phyloP scores from a whole-genome alignment of 768 basidiomycete species.

The Agaricus subrufescens region DNA sequence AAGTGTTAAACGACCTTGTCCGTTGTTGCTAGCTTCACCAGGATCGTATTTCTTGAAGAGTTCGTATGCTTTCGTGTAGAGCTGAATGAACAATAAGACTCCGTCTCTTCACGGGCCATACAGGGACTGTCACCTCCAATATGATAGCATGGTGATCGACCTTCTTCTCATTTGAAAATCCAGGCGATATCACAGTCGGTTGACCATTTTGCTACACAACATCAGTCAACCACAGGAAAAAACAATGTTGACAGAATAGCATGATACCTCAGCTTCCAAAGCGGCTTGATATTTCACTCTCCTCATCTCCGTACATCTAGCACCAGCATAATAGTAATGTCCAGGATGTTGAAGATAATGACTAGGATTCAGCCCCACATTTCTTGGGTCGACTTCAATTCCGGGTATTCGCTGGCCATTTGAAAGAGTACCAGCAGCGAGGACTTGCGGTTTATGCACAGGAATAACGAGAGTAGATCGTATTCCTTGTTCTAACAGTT shows the following conservation, averaged over 20 bases:
- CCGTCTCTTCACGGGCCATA: neutral
- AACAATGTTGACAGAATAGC: neutral
- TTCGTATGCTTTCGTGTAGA: conserved; percentile 94
- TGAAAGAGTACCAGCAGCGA: conserved; percentile 18
- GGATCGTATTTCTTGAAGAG: conserved; percentile 77
- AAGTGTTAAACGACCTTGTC: conserved; percentile 79
- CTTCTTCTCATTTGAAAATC: conserved; percentile 86
- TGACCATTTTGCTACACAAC: conserved; percentile 12
- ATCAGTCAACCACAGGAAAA: conserved; percentile 13
- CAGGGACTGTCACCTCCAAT: conserved; percentile 57
- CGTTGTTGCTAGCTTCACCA: conserved; percentile 27
- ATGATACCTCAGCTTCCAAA: conserved; percentile 48
- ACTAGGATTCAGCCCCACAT: conserved; percentile 71
- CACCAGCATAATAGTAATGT: conserved; percentile 89
- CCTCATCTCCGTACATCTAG: conserved; percentile 76
- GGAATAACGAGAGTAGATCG: conserved; percentile 61
- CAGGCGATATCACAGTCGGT: conserved; percentile 46
- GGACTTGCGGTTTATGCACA: conserved; percentile 41
- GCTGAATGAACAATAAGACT: conserved; percentile 33
- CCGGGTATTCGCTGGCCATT: conserved; percentile 31
- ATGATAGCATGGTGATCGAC: conserved; percentile 83
- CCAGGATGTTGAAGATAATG: conserved; percentile 88
- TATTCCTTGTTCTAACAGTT: conserved; percentile 82
- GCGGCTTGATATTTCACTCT: conserved; percentile 61
- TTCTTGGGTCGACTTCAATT: conserved; percentile 48